Base-by-base conservation (phyloP, 805 yeast genomes). In the Ogataea pini region DNA sequence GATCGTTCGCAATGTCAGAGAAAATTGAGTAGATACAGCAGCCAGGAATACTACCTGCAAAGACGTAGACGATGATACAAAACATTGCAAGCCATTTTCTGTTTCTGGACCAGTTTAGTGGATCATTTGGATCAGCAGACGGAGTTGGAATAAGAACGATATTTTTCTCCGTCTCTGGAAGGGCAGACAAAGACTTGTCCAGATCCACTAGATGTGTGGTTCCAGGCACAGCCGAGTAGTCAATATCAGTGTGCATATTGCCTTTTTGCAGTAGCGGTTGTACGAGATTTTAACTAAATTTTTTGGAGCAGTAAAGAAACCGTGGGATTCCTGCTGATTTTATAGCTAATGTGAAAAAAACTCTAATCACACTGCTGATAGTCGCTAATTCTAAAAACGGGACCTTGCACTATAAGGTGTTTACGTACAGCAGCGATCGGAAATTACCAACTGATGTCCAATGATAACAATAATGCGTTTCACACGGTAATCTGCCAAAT, bases 121-220 rank as follows among this genome's bases (percentile, higher is more conserved):
- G 89, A 58, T 85, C 90, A 54, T 83, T 79, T 7, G 88, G 86
- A 51, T 83, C 82, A 44, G 76, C 79, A 0, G 85, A 75, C 1
- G 90, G 90, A 8, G 79, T 78, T 27, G 90, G 89, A 38, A 80
- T 75, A 37, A 83, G 67, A 10, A 84, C 77, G 49, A 82, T 74
- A 29, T 68, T 67, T 8, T 63, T 56, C 24, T 62, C 57, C 1
- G 45, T 49, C 1, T 58, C 59, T 7, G 36, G 37, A 7, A 34
- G 50, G 3, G 38, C 48, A 20, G 40, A 9, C 18, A 18, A 16
- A 2, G 48, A 27, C 19, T 29, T 36, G 45, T 47, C 48, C 17
- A 49, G 45, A 22, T 52, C 56, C 25, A 52, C 56, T 9, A 52
- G 45, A 27, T 49, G 49, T 8, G 56, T 44, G 16, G 56, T 52